Conservation (phyloP, 371 early-diverging fungal genomes). For the Blakeslea trispora region DNA sequence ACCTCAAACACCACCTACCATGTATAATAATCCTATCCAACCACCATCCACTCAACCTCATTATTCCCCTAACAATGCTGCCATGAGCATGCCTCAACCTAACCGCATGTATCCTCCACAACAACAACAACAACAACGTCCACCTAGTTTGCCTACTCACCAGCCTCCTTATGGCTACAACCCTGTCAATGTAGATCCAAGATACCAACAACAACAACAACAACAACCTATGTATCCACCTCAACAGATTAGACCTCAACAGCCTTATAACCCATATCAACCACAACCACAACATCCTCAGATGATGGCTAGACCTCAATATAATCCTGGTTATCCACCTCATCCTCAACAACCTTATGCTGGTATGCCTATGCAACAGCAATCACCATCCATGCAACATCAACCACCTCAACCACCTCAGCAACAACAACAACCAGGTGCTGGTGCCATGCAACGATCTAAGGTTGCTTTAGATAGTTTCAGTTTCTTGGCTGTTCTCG, state of each 20-base stretch:
- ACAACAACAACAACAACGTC: constrained; percentile 28
- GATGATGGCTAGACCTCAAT: constrained; percentile 17
- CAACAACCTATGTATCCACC: constrained; percentile 29
- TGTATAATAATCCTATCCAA: constrained; percentile 20
- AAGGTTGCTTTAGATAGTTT: constrained; percentile 77
- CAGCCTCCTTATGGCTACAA: constrained; percentile 27
- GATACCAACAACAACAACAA: constrained; percentile 37
- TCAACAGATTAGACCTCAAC: constrained; percentile 27
- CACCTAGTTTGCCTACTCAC: constrained; percentile 27
- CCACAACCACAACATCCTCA: constrained; percentile 32
- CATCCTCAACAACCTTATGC: constrained; percentile 16
- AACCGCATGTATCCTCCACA: constrained; percentile 19
- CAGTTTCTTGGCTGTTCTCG: constrained; percentile 89
- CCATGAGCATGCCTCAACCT: constrained; percentile 32
- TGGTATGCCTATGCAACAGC: constrained; percentile 3
- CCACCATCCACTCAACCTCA: constrained; percentile 11
- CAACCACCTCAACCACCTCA: constrained; percentile 10
- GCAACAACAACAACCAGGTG: constrained; percentile 5
- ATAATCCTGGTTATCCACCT: constrained; percentile 21
- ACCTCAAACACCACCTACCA: constrained; percentile 32
- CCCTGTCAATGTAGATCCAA: constrained; percentile 24
- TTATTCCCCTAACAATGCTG: constrained; percentile 8
- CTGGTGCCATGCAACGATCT: constrained; percentile 24
- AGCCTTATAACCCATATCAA: constrained; percentile 26
- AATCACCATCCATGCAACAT: not conserved